Conservation (phyloP, 208 protist genomes). For the Crithidia brevicula region DNA sequence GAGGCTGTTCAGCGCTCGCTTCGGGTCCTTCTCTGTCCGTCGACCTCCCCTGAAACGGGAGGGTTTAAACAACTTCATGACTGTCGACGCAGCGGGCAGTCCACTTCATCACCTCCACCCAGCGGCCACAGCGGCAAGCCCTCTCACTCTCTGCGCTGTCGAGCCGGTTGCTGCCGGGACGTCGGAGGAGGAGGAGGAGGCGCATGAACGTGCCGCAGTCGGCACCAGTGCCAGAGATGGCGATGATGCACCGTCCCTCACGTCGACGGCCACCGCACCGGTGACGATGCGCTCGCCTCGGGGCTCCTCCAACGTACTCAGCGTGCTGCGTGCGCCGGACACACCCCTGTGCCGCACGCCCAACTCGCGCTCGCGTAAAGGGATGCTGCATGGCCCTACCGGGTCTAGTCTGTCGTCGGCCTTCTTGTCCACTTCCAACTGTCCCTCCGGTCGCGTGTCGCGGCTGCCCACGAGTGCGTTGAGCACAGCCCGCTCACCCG, state of each 20-base stretch:
- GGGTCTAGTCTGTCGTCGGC: conserved; percentile 22
- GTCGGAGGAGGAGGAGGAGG: background rate
- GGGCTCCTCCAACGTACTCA: background rate
- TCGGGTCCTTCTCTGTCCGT: conserved; percentile 4
- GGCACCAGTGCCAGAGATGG: background rate
- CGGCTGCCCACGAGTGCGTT: conserved; percentile 6
- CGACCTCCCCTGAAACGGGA: background rate
- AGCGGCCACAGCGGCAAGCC: background rate
- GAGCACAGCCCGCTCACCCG: conserved; percentile 1
- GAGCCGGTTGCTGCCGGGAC: too few species aligned
- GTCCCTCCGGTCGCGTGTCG: conserved; percentile 5
- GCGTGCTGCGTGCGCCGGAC: background rate
- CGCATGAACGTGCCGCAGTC: too few species aligned
- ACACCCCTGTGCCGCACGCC: background rate
- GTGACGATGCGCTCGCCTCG: background rate
- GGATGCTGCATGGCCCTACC: background rate
- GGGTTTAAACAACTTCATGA: conserved; percentile 1
- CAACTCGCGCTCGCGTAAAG: conserved; percentile 6
- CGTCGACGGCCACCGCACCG: background rate
- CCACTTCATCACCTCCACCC: background rate
- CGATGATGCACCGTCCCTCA: background rate
- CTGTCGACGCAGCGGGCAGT: background rate
- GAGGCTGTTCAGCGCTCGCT: conserved; percentile 9
- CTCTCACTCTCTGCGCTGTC: too few species aligned
- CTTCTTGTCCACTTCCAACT: conserved; percentile 30